phyloP scores from a whole-genome alignment of 768 basidiomycete genomes.

The Kwoniella europaea region DNA sequence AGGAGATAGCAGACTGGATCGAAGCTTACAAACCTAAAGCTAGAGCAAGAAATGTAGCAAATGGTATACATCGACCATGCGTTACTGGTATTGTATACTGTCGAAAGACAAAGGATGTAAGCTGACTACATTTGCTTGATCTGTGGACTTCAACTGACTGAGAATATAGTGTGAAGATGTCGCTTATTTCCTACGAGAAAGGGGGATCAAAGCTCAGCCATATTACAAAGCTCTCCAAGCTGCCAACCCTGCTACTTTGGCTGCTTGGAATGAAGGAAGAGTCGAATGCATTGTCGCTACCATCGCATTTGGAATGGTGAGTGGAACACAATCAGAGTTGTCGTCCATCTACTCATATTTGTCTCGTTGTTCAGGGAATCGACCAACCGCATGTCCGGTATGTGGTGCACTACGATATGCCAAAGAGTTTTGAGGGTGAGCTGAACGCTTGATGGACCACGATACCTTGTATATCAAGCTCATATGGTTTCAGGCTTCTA shows the following conservation, averaged over 20 bases:
- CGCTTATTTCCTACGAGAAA: constrained; percentile 33
- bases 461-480: neutral
- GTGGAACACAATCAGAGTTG: neutral
- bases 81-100: constrained; percentile 57
- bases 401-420: constrained; percentile 58
- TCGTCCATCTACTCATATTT: neutral
- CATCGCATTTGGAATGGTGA: constrained; percentile 59
- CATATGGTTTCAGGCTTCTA: constrained; percentile 41
- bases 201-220: constrained; percentile 36
- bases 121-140: constrained; percentile 5
- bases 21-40: constrained; percentile 30
- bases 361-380: constrained; percentile 42
- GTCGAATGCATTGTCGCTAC: constrained; percentile 50
- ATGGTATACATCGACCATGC: constrained; percentile 35
- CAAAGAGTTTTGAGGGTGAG: constrained; percentile 57
- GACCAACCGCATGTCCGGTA: constrained; percentile 59
- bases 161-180: constrained; percentile 50
- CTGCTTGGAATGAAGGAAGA: constrained; percentile 40
- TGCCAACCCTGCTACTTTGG: constrained; percentile 24
- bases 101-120: constrained; percentile 39
- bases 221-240: constrained; percentile 19
- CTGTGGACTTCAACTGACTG: neutral
- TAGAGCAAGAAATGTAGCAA: constrained; percentile 21
- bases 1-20: constrained; percentile 53
- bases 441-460: neutral